Evolutionary conservation across 345 rosid species (phyloP).

Genomic region (Euphorbia peplus): DNA sequence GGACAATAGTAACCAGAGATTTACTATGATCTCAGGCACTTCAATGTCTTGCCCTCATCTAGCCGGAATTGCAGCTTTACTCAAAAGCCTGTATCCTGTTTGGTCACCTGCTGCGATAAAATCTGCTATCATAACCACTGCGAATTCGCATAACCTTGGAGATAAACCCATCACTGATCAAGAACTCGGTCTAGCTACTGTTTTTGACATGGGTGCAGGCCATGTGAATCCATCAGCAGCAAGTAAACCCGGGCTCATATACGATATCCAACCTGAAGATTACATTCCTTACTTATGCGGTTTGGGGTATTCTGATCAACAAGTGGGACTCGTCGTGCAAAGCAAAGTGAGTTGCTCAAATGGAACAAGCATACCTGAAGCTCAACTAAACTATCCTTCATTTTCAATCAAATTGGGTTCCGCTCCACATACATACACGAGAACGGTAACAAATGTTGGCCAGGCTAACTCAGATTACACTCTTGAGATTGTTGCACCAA

Average conservation of each 20-base stretch:
- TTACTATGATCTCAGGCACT: constrained; percentile 43
- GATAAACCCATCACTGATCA: constrained; percentile 12
- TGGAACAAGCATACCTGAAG: constrained; percentile 16
- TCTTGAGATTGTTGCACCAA: not conserved
- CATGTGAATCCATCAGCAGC: too few species aligned
- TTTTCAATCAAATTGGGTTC: constrained; percentile 18
- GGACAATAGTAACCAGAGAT: not conserved
- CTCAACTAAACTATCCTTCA: too few species aligned
- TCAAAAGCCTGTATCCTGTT: constrained; percentile 39
- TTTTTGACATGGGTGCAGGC: too few species aligned
- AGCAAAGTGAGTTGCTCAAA: constrained; percentile 10
- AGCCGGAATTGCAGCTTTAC: constrained; percentile 54
- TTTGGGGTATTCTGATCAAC: constrained; percentile 6
- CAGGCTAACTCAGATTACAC: constrained; percentile 5
- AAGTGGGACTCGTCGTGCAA: constrained; percentile 7
- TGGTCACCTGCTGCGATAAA: too few species aligned
- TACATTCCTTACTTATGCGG: constrained; percentile 23
- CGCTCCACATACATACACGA: constrained; percentile 15
- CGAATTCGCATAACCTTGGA: constrained; percentile 8
- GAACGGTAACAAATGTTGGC: constrained; percentile 20
- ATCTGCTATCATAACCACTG: constrained; percentile 51
- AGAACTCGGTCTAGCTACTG: constrained; percentile 22
- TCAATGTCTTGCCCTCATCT: constrained; percentile 66
- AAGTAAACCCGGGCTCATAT: too few species aligned
- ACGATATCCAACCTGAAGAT: too few species aligned